Conservation (phyloP, 2,329 filamentous ascomycete species). For the Phialocephala sp. region DNA sequence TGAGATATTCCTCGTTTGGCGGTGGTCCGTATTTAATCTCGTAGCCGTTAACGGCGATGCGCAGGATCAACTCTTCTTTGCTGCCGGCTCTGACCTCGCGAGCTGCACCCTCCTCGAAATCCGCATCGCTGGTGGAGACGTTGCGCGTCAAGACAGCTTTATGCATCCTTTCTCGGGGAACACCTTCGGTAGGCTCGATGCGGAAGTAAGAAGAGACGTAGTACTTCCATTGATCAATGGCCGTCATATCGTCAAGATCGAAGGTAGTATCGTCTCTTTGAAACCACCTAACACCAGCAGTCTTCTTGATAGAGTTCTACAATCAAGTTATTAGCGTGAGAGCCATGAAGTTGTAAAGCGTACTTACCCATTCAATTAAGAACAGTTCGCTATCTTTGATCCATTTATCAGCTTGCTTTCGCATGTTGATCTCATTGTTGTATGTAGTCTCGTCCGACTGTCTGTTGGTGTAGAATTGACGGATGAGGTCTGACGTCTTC, state of each 20-base stretch:
- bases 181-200: constrained; percentile 84
- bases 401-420: constrained; percentile 90
- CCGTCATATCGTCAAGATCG: constrained; percentile 86
- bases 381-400: constrained; percentile 94
- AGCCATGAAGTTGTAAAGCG: not conserved
- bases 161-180: constrained; percentile 67
- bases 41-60: constrained; percentile 77
- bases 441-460: constrained; percentile 86
- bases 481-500: constrained; percentile 88
- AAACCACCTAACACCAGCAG: constrained; percentile 75
- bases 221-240: constrained; percentile 86
- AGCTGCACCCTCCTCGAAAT: constrained; percentile 67
- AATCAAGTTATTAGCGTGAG: constrained; percentile 3
- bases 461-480: constrained; percentile 83
- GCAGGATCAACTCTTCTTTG: constrained; percentile 71
- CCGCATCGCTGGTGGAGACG: constrained; percentile 65
- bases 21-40: constrained; percentile 77
- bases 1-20: constrained; percentile 70
- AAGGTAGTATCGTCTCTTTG: constrained; percentile 76
- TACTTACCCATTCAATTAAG: constrained; percentile 85
- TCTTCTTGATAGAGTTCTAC: constrained; percentile 69
- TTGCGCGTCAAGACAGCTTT: constrained; percentile 76
- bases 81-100: constrained; percentile 61
- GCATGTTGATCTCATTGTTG: constrained; percentile 85
- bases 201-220: constrained; percentile 93